phyloP scores from a whole-genome alignment of 2,329 filamentous ascomycete species.

The Xylaria sp. region DNA sequence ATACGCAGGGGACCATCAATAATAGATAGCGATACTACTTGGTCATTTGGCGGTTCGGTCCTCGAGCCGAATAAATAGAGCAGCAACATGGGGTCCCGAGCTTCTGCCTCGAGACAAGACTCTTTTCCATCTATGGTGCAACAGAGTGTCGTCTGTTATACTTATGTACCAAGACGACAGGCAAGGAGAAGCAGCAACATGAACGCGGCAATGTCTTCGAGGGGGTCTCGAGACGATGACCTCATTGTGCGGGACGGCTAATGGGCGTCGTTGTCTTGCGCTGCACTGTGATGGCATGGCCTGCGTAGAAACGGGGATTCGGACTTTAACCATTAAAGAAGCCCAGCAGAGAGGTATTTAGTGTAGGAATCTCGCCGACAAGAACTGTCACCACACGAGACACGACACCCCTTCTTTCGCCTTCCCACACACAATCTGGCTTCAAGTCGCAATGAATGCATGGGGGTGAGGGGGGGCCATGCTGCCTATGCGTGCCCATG shows the following conservation, averaged over 20 bases:
- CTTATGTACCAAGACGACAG: neutral
- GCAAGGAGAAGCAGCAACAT: conserved; percentile 4
- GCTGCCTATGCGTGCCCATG: conserved; percentile 6
- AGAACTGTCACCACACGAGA: too few relatives aligned
- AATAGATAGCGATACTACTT: conserved; percentile 12
- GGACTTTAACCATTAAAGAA: conserved; percentile 10
- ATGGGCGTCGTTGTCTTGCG: conserved; percentile 4
- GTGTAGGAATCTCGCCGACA: too few relatives aligned
- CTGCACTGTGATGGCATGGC: conserved; percentile 3
- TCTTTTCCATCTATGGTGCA: neutral
- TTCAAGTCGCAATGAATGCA: neutral
- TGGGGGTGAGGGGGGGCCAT: too few relatives aligned
- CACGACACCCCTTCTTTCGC: neutral
- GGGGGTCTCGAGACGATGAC: conserved; percentile 21
- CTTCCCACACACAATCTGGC: neutral
- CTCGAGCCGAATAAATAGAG: conserved; percentile 10
- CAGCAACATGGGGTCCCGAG: conserved; percentile 15
- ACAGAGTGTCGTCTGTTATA: neutral
- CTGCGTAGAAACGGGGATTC: neutral
- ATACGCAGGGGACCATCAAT: conserved; percentile 13
- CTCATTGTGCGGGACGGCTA: conserved; percentile 22
- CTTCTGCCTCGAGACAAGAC: conserved; percentile 23
- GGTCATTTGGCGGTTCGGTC: conserved; percentile 19
- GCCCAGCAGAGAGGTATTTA: neutral
- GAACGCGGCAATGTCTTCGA: conserved; percentile 8